Evolutionary conservation across 257 asterid genomes (phyloP).

Genomic region (Pogostemon cablin): DNA sequence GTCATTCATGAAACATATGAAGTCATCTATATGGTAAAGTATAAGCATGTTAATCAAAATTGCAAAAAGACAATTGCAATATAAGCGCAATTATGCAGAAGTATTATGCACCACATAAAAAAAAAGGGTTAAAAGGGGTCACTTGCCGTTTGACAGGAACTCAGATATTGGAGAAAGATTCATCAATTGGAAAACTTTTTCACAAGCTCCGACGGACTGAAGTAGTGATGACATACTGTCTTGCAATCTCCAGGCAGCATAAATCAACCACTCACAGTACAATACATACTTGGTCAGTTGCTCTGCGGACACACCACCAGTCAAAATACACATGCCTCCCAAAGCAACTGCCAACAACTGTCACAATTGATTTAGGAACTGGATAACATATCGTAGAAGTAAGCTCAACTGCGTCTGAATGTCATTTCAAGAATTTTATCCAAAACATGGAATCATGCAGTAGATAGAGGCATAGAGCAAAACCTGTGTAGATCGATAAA

Average conservation of each 20-base stretch:
- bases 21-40: neutral
- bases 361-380: conserved; percentile 14
- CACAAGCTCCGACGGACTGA: conserved; percentile 62
- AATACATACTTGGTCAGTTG: conserved; percentile 57
- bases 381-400: conserved; percentile 14
- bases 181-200: conserved; percentile 57
- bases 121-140: conserved; percentile 8
- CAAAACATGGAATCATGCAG: conserved; percentile 9
- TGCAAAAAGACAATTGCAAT: neutral
- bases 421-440: conserved; percentile 20
- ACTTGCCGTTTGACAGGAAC: conserved; percentile 45
- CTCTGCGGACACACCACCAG: conserved; percentile 50
- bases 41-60: neutral
- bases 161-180: conserved; percentile 45
- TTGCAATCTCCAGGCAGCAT: conserved; percentile 68
- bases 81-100: neutral
- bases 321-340: conserved; percentile 53
- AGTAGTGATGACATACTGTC: conserved; percentile 52
- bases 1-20: neutral
- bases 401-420: neutral
- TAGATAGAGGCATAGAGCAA: conserved; percentile 13
- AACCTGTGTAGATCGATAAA: conserved; percentile 58
- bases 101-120: neutral
- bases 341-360: conserved; percentile 53
- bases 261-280: conserved; percentile 66